A percentile compares a stretch with the other conserved stretches of the same genome.
These are phyloP conservation scores for Sungouiozyma intestinalis DNA, from an alignment of 805 yeast genomes.

Conservation along the genomic window DNA sequence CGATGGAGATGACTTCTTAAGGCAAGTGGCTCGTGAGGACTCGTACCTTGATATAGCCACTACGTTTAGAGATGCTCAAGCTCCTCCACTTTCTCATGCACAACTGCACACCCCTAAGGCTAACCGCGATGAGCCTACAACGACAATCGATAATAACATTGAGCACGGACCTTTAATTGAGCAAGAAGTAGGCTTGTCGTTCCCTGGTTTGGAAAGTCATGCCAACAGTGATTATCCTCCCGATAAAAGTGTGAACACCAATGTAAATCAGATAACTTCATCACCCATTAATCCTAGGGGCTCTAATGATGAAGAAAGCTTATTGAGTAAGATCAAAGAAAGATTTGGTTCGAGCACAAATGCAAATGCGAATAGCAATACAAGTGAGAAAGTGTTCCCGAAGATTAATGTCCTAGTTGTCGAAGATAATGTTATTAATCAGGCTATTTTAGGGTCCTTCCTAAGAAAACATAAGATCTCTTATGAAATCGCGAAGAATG, in stretches of 20 bases:
- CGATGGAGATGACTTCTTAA: neutral
- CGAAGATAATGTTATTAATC: conserved; percentile 92
- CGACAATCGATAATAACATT: neutral
- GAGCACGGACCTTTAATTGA: neutral
- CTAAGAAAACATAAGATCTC: conserved; percentile 76
- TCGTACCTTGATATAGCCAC: neutral
- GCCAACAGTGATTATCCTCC: neutral
- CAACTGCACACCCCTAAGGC: neutral
- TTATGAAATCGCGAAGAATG: conserved; percentile 81
- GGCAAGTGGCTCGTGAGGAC: neutral
- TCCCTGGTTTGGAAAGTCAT: neutral
- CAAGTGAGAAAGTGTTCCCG: conserved; percentile 60
- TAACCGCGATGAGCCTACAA: neutral
- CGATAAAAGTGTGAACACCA: too few species aligned
- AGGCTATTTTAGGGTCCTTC: conserved; percentile 81
- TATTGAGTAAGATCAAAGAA: conserved; percentile 1
- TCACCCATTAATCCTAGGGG: neutral
- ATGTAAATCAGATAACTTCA: too few species aligned
- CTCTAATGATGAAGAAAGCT: neutral
- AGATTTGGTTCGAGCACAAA: neutral
- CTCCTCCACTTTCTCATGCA: neutral
- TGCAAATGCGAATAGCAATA: conserved; percentile 3
- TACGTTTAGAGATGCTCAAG: neutral
- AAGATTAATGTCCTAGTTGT: conserved; percentile 86
- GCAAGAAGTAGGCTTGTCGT: neutral